Evolutionary conservation across 495 filamentous ascomycete species (phyloP), one percentile per base, ranked within the genome.

Genomic region (Hypomontagnella monticulosa): DNA sequence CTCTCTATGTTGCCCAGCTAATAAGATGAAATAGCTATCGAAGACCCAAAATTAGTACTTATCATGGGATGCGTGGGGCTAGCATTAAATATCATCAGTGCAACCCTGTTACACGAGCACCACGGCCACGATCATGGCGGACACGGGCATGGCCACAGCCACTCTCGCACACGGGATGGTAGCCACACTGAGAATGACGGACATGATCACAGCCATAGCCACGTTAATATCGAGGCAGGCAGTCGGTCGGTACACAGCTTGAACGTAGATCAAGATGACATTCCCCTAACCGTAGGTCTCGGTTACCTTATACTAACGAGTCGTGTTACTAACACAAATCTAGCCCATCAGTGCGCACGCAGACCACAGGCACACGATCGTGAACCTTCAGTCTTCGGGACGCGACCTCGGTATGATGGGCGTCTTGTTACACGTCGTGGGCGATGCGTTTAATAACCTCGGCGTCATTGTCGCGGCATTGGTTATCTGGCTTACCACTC

Each of bases 371-470:
- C 77, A 82, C 36, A 69, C 56, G 23, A 66, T 55, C 12, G 51
- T 66, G 14, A 67, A 70, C 15, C 59, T 69, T n/a, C 67, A 69
- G 41, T 47, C 67, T 4, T 69, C 73, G 0, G 72, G 75, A 1
- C 73, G 73, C n/a, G 81, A 97, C 70, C 88, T 97, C 19, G 96
- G 96, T 70, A 97, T 97, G 92, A 85, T 92, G 18, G 93, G 93
- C 43, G 93, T 97, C 33, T 87, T 97, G 72, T 81, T 97, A 0
- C 94, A 98, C 67, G 92, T 97, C 37, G 80, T 95, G 71, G 92
- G 94, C 14, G 94, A 98, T 72, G 93, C 94, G 0, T 83, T 97
- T 32, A 94, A 93, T 67, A 98, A 98, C 67, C 81, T 97, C 52
- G 94, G 93, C 52, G 94, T 97, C 64, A 97, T 98, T 53, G 81